These are phyloP conservation scores for Debaryomyces subglobosus DNA, from an alignment of 1,139 yeast species.

Conservation along the genomic window DNA sequence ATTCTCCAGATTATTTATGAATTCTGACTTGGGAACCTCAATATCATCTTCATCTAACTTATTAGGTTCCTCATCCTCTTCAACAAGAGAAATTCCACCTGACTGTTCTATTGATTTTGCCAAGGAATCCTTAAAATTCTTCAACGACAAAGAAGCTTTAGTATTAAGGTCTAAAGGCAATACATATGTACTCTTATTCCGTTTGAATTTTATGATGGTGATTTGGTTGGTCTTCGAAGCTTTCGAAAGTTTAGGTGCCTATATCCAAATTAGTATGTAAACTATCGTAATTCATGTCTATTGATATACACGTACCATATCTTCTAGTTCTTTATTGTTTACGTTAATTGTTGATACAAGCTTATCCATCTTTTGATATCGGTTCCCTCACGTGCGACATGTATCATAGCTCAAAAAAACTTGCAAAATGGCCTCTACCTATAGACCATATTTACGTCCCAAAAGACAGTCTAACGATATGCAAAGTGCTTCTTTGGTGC, in stretches of 20 bases:
- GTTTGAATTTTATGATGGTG: constrained; percentile 48
- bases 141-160: constrained; percentile 23
- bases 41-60: constrained; percentile 27
- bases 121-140: constrained; percentile 35
- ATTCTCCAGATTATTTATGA: constrained; percentile 15
- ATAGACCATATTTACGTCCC: not conserved
- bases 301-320: constrained; percentile 1
- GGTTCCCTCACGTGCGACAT: not conserved
- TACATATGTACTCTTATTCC: constrained; percentile 46
- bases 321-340: not conserved
- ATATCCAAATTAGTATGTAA: constrained; percentile 19
- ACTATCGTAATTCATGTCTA: not conserved
- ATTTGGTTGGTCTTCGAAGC: constrained; percentile 19
- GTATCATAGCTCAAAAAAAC: not conserved
- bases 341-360: not conserved
- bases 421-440: not conserved
- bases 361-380: constrained; percentile 1
- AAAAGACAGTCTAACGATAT: not conserved
- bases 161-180: constrained; percentile 33
- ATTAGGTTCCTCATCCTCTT: constrained; percentile 19
- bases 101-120: constrained; percentile 43
- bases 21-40: constrained; percentile 34
- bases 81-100: constrained; percentile 45
- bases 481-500: not conserved
- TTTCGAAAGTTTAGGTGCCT: constrained; percentile 34